phyloP scores from a whole-genome alignment of 805 yeast genomes.

The Ogataea ganodermae region DNA sequence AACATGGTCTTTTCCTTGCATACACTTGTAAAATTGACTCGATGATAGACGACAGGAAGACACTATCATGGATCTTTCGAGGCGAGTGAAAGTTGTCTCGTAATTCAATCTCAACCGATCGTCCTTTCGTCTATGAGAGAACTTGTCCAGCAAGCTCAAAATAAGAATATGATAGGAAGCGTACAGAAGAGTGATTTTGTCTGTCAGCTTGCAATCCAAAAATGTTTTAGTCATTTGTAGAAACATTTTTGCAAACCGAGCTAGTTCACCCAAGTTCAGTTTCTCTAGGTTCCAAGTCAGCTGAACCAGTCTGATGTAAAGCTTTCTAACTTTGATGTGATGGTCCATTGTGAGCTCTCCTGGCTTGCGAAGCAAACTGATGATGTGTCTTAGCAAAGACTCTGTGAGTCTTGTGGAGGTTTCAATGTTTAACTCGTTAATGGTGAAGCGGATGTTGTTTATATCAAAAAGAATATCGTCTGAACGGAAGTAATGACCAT shows the following conservation, averaged over 20 bases:
- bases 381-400: conserved; percentile 13
- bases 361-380: conserved; percentile 6
- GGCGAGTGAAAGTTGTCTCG: conserved; percentile 1
- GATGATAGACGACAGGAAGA: conserved; percentile 24
- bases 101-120: conserved; percentile 1
- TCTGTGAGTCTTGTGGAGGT: conserved; percentile 15
- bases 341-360: conserved; percentile 1
- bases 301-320: conserved; percentile 28
- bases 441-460: conserved; percentile 14
- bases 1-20: conserved; percentile 14
- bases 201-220: conserved; percentile 11
- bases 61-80: conserved; percentile 19
- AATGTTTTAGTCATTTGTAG: conserved; percentile 14
- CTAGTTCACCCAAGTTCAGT: conserved; percentile 13
- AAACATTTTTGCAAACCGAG: conserved; percentile 20
- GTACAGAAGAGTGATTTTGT: conserved; percentile 15
- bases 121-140: conserved; percentile 13
- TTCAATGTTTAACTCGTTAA: conserved; percentile 14
- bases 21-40: conserved; percentile 14
- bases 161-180: conserved; percentile 29
- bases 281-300: conserved; percentile 26
- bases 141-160: conserved; percentile 20
- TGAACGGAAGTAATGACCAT: conserved; percentile 19
- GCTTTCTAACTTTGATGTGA: conserved; percentile 23
- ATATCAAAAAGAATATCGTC: conserved; percentile 23